Evolutionary conservation across 192 early-diverging fungal genomes (phyloP).

Genomic region (Coemansia sp.): DNA sequence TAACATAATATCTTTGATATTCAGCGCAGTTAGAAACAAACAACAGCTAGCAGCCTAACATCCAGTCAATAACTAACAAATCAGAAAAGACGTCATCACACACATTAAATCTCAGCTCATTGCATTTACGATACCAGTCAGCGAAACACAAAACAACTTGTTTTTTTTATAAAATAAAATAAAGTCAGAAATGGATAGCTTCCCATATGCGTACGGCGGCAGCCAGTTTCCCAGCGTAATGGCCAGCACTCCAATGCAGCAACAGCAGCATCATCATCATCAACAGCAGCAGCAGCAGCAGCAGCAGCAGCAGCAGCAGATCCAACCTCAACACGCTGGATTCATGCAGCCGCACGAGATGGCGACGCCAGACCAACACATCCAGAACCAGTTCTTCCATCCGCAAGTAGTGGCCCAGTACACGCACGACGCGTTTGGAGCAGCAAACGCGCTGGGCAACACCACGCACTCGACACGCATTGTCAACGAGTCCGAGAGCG

Average conservation of each 20-base stretch:
- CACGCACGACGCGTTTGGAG: conserved; percentile 9
- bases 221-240: conserved; percentile 24
- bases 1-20: background rate
- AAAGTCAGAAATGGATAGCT: conserved; percentile 21
- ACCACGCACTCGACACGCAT: conserved; percentile 23
- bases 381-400: conserved; percentile 2
- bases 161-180: background rate
- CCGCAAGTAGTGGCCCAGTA: conserved; percentile 26
- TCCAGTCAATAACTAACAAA: background rate
- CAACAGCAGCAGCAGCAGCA: conserved; percentile 24
- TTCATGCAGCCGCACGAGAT: background rate
- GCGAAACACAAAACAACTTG: background rate
- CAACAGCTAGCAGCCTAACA: background rate
- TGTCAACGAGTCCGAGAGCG: conserved; percentile 28
- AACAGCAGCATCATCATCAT: background rate
- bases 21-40: background rate
- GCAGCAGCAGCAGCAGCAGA: conserved; percentile 16
- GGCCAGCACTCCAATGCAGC: conserved; percentile 10
- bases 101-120: background rate
- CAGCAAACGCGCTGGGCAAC: background rate
- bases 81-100: background rate
- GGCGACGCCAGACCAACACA: background rate
- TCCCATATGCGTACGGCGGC: conserved; percentile 37
- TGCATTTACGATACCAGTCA: background rate
- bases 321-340: background rate